A percentile compares a stretch with the other conserved stretches of the same genome.
Evolutionary conservation across 2,329 filamentous ascomycete genomes (phyloP).

Genomic region (Thyridium curvatum): DNA sequence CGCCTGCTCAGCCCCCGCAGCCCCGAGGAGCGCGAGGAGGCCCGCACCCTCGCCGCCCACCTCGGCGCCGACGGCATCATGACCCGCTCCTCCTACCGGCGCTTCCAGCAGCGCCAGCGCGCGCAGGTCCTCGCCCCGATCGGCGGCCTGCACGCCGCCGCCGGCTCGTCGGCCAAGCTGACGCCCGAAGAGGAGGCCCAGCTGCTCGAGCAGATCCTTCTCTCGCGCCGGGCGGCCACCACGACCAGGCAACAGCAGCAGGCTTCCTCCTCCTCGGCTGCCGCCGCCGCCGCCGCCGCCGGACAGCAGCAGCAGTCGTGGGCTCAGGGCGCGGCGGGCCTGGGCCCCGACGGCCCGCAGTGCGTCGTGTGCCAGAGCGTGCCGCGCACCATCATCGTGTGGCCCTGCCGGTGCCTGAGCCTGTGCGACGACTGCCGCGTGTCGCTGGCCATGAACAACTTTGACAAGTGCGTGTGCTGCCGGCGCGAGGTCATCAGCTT

Average conservation of each 20-base stretch:
- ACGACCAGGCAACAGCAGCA: too few species aligned
- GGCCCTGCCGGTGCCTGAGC: conserved; percentile 92
- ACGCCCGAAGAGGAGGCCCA: conserved; percentile 53
- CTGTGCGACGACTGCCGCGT: conserved; percentile 94
- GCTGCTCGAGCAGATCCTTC: conserved; percentile 53
- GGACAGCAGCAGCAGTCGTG: conserved; percentile 35
- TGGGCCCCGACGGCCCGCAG: conserved; percentile 67
- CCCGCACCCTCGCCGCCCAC: conserved; percentile 74
- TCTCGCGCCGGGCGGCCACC: conserved; percentile 36
- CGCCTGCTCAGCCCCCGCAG: conserved; percentile 75
- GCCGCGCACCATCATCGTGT: conserved; percentile 85
- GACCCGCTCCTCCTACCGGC: conserved; percentile 73
- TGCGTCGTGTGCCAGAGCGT: conserved; percentile 90
- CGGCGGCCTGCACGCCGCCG: conserved; percentile 25
- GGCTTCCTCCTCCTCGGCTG: conserved; percentile 8
- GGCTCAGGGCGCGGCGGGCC: conserved; percentile 65
- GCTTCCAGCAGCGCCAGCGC: conserved; percentile 61
- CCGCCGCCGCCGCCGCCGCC: conserved; percentile 6
- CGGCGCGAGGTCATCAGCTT: conserved; percentile 83
- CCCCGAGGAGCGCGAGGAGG: conserved; percentile 73
- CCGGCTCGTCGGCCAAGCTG: conserved; percentile 29
- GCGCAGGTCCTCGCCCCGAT: conserved; percentile 58
- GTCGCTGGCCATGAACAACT: conserved; percentile 93
- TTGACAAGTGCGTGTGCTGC: conserved; percentile 93
- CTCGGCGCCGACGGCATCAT: conserved; percentile 65